phyloP scores from a whole-genome alignment of 2,329 filamentous ascomycete species.

The Lasiodiplodia citricola region DNA sequence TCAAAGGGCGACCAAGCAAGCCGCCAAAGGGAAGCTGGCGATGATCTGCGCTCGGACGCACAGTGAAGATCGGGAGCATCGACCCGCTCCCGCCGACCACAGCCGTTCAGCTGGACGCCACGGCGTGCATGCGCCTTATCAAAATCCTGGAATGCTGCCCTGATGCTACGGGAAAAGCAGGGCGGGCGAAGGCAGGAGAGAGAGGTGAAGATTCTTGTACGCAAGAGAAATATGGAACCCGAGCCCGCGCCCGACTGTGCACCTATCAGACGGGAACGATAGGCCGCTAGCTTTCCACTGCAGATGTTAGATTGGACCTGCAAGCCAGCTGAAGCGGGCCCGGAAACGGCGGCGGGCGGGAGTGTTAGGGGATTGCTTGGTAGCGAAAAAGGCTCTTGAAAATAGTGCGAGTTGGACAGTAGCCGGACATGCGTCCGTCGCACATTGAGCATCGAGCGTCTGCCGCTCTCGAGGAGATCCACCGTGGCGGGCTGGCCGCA shows the following conservation, averaged over 20 bases:
- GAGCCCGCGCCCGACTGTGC: neutral
- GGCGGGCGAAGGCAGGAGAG: neutral
- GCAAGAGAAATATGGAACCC: slow-evolving; percentile 13
- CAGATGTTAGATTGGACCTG: neutral
- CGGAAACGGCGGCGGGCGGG: slow-evolving; percentile 21
- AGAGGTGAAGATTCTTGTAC: neutral
- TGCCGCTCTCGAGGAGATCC: neutral
- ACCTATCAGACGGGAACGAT: slow-evolving; percentile 1
- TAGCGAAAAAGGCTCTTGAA: slow-evolving; percentile 3
- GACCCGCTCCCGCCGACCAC: slow-evolving; percentile 8
- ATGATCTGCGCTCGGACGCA: slow-evolving; percentile 12
- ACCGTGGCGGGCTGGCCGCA: neutral
- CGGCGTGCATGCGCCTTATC: neutral
- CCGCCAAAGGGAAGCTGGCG: neutral
- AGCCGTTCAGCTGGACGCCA: neutral
- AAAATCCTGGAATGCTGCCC: neutral
- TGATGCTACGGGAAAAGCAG: neutral
- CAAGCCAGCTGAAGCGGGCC: neutral
- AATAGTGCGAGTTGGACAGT: neutral
- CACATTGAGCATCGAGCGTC: neutral
- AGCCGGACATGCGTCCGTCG: slow-evolving; percentile 6
- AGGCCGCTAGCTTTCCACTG: slow-evolving; percentile 5
- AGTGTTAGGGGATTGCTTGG: neutral
- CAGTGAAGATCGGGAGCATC: slow-evolving; percentile 1
- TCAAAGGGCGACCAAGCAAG: neutral